Evolutionary conservation across 2,329 filamentous ascomycete species (phyloP).

Genomic region (Dactylonectria estremocensis): DNA sequence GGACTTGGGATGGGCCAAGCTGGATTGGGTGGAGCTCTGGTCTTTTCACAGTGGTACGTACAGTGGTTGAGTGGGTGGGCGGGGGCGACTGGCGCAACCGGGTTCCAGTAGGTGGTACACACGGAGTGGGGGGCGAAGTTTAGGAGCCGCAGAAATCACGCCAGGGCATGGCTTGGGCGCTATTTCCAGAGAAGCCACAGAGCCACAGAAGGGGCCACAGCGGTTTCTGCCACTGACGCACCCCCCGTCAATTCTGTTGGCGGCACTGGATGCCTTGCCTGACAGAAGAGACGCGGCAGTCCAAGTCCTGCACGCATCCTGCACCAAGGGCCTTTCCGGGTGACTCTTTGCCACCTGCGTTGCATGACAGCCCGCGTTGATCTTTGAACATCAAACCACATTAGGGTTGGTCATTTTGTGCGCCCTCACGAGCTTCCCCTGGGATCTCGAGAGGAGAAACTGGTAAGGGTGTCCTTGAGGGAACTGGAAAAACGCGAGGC

Average conservation of each 20-base stretch:
- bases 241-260: background rate
- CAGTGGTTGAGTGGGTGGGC: too few species aligned
- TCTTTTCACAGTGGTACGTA: too few species aligned
- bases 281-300: background rate
- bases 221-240: background rate
- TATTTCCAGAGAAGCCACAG: background rate
- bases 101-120: too few species aligned
- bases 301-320: background rate
- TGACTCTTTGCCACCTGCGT: background rate
- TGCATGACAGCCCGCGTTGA: background rate
- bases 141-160: background rate
- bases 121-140: background rate
- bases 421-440: background rate
- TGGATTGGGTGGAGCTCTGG: background rate
- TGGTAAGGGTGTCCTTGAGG: background rate
- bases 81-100: too few species aligned
- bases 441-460: background rate
- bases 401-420: background rate
- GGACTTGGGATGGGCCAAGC: slow-evolving; percentile 23
- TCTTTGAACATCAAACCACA: background rate
- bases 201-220: background rate
- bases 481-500: background rate
- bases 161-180: background rate
- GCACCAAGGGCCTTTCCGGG: background rate
- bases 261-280: background rate